A percentile compares a stretch with the other conserved stretches of the same genome.
Conservation (phyloP, 2,329 filamentous ascomycete genomes). For the Celoporthe dispersa region DNA sequence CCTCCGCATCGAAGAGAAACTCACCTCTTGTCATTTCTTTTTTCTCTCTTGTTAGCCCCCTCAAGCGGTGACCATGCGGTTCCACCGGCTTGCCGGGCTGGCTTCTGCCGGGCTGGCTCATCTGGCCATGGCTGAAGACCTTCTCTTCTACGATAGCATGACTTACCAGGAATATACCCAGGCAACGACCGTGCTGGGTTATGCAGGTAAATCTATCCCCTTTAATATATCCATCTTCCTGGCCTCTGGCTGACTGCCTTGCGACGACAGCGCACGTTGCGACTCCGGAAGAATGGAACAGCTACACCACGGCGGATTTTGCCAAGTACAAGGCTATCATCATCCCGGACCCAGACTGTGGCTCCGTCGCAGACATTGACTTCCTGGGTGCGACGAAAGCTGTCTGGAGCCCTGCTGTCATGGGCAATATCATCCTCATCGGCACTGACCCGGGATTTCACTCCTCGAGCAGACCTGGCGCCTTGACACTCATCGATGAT, state of each 20-base stretch:
- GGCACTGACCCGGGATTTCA: conserved; percentile 45
- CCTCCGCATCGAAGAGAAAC: background rate
- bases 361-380: conserved; percentile 36
- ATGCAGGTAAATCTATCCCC: conserved; percentile 28
- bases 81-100: conserved; percentile 24
- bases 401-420: conserved; percentile 45
- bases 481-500: conserved; percentile 44
- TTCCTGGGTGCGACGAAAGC: conserved; percentile 46
- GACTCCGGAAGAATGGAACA: conserved; percentile 42
- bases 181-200: conserved; percentile 30
- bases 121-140: conserved; percentile 31
- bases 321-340: conserved; percentile 50
- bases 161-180: conserved; percentile 34
- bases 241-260: conserved; percentile 12
- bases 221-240: background rate
- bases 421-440: conserved; percentile 47
- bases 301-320: conserved; percentile 47
- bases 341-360: conserved; percentile 45
- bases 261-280: conserved; percentile 39
- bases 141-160: conserved; percentile 35
- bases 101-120: conserved; percentile 27
- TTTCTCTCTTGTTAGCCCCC: background rate
- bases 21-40: background rate
- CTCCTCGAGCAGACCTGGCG: conserved; percentile 37
- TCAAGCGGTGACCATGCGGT: conserved; percentile 17